These are phyloP conservation scores for Petunia secreta DNA, from an alignment of 257 asterid species.

Conservation along the genomic window DNA sequence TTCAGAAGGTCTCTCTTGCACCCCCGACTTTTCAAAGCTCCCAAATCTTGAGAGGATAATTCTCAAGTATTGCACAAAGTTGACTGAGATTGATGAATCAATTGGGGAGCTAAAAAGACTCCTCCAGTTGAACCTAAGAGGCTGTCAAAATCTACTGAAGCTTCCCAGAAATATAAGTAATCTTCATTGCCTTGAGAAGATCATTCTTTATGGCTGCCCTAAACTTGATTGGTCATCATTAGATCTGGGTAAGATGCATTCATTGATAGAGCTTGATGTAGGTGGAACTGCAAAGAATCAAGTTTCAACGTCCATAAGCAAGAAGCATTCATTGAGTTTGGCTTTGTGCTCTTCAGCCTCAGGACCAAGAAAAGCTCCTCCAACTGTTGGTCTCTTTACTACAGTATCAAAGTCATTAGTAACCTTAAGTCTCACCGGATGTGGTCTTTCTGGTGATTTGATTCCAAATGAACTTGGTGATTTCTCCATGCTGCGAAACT, in stretches of 20 bases:
- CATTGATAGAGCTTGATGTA: conserved; percentile 12
- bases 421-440: conserved; percentile 8
- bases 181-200: conserved; percentile 22
- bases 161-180: conserved; percentile 24
- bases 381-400: background rate
- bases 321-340: background rate
- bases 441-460: conserved; percentile 22
- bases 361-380: conserved; percentile 9
- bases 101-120: conserved; percentile 17
- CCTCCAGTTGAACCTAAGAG: conserved; percentile 2
- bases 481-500: background rate
- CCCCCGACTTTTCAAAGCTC: conserved; percentile 25
- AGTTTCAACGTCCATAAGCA: background rate
- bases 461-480: conserved; percentile 22
- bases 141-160: conserved; percentile 23
- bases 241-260: conserved; percentile 11
- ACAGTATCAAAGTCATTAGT: background rate
- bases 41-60: conserved; percentile 26
- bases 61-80: conserved; percentile 21
- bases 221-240: conserved; percentile 6
- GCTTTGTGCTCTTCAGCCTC: background rate
- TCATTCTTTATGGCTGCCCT: conserved; percentile 9
- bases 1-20: background rate
- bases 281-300: conserved; percentile 18
- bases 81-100: conserved; percentile 16